Conservation (phyloP, 2,329 filamentous ascomycete genomes). For the Aspergillus unguis region DNA sequence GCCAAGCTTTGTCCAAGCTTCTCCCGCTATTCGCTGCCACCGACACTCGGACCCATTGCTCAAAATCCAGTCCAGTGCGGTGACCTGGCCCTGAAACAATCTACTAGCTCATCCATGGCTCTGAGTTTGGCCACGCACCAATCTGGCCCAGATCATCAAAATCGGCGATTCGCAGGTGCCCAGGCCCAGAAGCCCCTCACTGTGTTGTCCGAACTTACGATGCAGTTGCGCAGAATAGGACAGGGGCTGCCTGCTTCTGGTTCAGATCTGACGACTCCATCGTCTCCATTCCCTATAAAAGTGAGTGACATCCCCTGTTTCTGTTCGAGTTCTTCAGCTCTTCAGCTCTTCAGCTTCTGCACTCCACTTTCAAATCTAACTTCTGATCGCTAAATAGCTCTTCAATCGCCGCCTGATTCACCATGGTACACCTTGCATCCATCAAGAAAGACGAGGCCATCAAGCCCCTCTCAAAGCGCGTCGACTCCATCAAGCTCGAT, state of each 20-base stretch:
- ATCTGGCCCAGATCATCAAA: background rate
- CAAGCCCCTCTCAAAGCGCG: slow-evolving; percentile 35
- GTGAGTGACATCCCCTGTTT: background rate
- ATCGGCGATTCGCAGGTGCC: slow-evolving; percentile 2
- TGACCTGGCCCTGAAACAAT: slow-evolving; percentile 1
- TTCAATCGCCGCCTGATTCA: background rate
- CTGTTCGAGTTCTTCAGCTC: background rate
- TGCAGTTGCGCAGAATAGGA: background rate
- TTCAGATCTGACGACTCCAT: no score
- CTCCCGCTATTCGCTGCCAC: slow-evolving; percentile 11
- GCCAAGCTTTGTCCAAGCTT: slow-evolving; percentile 25
- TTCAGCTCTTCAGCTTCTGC: background rate
- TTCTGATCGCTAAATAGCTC: background rate
- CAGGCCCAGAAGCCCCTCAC: background rate
- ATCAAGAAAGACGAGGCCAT: slow-evolving; percentile 38
- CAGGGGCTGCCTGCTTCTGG: no score
- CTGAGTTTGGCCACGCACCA: background rate
- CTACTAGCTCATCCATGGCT: no score
- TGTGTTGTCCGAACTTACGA: slow-evolving; percentile 7
- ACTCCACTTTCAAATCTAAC: background rate
- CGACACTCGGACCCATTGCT: background rate
- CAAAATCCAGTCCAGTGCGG: background rate
- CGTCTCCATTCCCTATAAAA: no score
- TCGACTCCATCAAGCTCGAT: slow-evolving; percentile 49
- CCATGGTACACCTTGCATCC: slow-evolving; percentile 43